Base-by-base conservation (phyloP, 352 stramenopile species). In the Globisporangium recalcitrans region DNA sequence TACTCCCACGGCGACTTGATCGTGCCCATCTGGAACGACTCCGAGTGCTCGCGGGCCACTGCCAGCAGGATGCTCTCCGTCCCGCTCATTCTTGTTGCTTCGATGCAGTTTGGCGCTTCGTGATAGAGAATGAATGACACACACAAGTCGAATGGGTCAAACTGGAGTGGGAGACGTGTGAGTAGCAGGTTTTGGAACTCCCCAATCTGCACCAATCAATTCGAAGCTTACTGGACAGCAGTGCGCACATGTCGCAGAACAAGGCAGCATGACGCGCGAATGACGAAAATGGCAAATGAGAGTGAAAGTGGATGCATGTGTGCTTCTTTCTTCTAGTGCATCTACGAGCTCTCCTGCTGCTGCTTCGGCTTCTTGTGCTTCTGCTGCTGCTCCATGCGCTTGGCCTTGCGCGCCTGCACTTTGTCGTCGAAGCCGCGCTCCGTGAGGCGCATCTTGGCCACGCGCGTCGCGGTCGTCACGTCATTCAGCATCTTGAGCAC, bases 401-500 rank as follows among this genome's bases (percentile, higher is more conserved):
- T 87, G 3, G 71, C 65, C 60, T 88, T 90, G 57, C 80, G 80
- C 19, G 80, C 72, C n/a, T 80, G 72, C 46, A 91, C 72, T 59
- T 96, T 91, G 55, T 95, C 85, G 48, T 96, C 85, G 61, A 97
- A 96, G 34, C 89, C 91, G 48, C 88, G 76, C 60, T 97, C 88
- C 6, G 87, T 78, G 19, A 98, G 73, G n/a, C 79, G 78, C 78
- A 98, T 97, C 67, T 97, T 98, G 34, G 95, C 93, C 32, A 98
- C 81, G 58, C 93, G 84, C 49, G 90, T 88, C 21, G 96, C 95
- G 40, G 97, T 98, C 9, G 93, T 93, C 19, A 99, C 95, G 51
- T 96, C 88, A 64, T 97, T 98, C 24, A 99, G 77, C 62, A 99
- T 70, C 68, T 93, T 90, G 29, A 99, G 80, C 52, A 98, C 96